Percentiles rank a stretch among this genome's conserved stretches.
These are phyloP conservation scores for Macadamia tetraphylla DNA, from an alignment of 164 flowering plant genomes.

Conservation along the genomic window DNA sequence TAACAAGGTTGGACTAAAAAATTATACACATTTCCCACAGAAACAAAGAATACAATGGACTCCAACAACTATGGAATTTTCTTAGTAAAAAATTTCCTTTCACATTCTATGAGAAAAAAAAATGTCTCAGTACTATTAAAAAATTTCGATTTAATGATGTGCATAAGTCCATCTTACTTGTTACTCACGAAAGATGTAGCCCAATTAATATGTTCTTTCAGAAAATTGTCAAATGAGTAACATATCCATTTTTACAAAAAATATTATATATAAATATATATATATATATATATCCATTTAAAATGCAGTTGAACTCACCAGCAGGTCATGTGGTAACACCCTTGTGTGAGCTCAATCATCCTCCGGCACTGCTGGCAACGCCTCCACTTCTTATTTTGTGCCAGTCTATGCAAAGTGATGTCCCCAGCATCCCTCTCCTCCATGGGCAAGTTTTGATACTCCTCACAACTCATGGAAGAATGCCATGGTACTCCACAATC, in stretches of 20 bases:
- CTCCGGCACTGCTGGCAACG: slow-evolving; percentile 83
- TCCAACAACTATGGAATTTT: too few species aligned
- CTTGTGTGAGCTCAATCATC: slow-evolving; percentile 76
- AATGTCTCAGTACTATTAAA: too few species aligned
- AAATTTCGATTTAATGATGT: too few species aligned
- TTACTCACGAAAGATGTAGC: too few species aligned
- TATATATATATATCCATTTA: neutral
- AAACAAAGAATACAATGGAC: too few species aligned
- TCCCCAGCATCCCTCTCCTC: slow-evolving; percentile 73
- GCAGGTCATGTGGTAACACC: slow-evolving; percentile 89
- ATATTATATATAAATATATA: too few species aligned
- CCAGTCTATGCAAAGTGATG: slow-evolving; percentile 53
- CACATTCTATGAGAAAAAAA: too few species aligned
- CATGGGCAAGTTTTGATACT: slow-evolving; percentile 59
- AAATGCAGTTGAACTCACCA: slow-evolving; percentile 40
- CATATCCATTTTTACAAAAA: neutral
- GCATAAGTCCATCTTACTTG: too few species aligned
- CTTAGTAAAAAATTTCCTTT: too few species aligned
- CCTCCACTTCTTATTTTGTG: slow-evolving; percentile 65
- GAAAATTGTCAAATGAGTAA: neutral
- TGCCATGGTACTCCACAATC: slow-evolving; percentile 92
- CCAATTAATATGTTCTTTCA: neutral
- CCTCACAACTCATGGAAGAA: slow-evolving; percentile 68
- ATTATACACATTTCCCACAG: too few species aligned
- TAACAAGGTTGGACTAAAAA: too few species aligned